phyloP scores from a whole-genome alignment of 768 basidiomycete species.

The Kwoniella botswanensis region DNA sequence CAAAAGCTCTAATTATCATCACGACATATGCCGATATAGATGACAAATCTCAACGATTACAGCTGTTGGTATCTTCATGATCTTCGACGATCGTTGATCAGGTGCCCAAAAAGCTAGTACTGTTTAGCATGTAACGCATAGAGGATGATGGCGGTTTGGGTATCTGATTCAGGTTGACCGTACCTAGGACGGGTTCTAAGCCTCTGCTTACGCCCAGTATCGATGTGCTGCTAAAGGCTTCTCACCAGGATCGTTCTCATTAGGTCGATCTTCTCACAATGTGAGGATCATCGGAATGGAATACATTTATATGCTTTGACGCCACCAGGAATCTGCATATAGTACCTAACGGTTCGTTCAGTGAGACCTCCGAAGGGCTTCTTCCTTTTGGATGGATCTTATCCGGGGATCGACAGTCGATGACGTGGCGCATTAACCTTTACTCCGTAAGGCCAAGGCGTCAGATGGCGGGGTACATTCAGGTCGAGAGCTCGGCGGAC shows the following conservation, averaged over 20 bases:
- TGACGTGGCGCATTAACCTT: not conserved
- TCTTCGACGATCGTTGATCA: not conserved
- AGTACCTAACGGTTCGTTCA: too few species aligned
- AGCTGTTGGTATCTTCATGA: not conserved
- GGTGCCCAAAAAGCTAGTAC: not conserved
- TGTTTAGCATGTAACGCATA: not conserved
- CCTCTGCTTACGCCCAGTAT: not conserved
- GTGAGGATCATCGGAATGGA: not conserved
- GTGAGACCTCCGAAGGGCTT: too few species aligned
- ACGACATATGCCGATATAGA: not conserved
- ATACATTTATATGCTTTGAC: not conserved
- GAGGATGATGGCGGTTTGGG: not conserved
- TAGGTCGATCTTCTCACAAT: not conserved
- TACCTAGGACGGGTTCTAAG: not conserved
- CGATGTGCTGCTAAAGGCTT: not conserved
- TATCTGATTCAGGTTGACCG: constrained; percentile 12
- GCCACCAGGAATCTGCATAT: constrained; percentile 7
- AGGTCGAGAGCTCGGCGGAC: not conserved
- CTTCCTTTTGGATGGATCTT: too few species aligned
- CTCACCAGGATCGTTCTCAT: too few species aligned
- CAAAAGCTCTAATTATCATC: not conserved
- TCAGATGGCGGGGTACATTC: not conserved
- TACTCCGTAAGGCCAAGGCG: not conserved
- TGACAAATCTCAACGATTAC: not conserved
- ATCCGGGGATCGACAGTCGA: not conserved